Base-by-base conservation (phyloP, 768 basidiomycete genomes). In the Tricholoma hemisulphureum region DNA sequence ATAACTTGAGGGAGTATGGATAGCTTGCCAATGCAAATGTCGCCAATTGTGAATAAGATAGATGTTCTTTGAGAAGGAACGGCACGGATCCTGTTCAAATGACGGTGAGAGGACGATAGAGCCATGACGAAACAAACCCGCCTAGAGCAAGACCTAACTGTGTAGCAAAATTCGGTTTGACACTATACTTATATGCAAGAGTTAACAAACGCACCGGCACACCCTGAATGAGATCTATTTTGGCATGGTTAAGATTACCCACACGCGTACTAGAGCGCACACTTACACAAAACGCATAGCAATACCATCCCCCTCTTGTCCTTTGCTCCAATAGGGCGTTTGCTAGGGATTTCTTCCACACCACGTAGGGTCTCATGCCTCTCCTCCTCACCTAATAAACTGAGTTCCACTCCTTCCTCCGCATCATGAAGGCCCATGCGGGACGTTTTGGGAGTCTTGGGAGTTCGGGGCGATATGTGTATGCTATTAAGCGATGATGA, bases 31-130 rank as follows among this genome's bases (percentile, higher is more conserved):
- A 79, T 39, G 94, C 90, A 75, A 99, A 98, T 8, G 95, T 85
- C 61, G 89, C 96, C 57, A 99, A 83, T 75, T 98, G 94, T 32
- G 95, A 96, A 77, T 99, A 99, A 29, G 96, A 97, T 60, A 99
- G 73, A 73, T 96, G 91, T 67, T 97, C 88, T 74, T 91, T 90
- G 54, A 98, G 83, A 73, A 98, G 85, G 79, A 98, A 98, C 20
- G 97, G 96, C 5, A 99, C 84, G 35, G 96, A 98, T 62, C 97
- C 96, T 92, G 54, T 18, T 60, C 28, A 58, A 54, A 20, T 29
- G 26, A 51, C 35, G 51, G 32, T 51, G 43, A 46, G 18, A 43
- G 53, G 32, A 21, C 20, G 34, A 28, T 10, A 51, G 16, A 52
- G 16, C 45, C 16, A 49, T 34, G 29, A 35, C 45, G 31, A 16